These are phyloP conservation scores for Solanum ahanhuiri DNA, from an alignment of 257 asterid genomes.

Conservation along the genomic window DNA sequence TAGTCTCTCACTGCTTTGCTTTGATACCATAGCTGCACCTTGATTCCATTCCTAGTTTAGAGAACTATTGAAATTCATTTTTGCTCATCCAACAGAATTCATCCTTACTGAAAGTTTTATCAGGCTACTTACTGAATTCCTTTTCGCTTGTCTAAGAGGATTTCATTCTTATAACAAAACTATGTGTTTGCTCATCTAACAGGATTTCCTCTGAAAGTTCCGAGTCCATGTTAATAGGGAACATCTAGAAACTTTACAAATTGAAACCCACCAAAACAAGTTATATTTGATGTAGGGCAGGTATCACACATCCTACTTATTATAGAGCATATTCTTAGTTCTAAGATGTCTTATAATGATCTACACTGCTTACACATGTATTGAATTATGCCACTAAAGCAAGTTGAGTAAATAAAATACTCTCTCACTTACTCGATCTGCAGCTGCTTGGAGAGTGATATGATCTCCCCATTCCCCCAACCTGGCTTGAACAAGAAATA, in stretches of 20 bases:
- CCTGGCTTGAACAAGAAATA: conserved; percentile 28
- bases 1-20: background rate
- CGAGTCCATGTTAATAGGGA: background rate
- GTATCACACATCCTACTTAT: background rate
- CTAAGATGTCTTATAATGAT: background rate
- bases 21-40: background rate
- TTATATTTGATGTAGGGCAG: background rate
- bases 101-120: background rate
- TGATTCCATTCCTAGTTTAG: background rate
- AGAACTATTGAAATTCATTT: background rate
- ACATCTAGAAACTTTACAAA: background rate
- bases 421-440: conserved; percentile 60
- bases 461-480: conserved; percentile 98
- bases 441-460: conserved; percentile 96
- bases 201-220: background rate
- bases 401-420: background rate
- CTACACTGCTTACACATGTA: background rate
- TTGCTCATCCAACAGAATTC: background rate
- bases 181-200: background rate
- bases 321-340: background rate
- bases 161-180: background rate
- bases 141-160: background rate
- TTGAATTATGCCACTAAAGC: background rate
- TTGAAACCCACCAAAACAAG: background rate
- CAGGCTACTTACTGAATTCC: background rate